These are phyloP conservation scores for Saccharomycodes ludwigii DNA, from an alignment of 805 yeast genomes.

Conservation along the genomic window DNA sequence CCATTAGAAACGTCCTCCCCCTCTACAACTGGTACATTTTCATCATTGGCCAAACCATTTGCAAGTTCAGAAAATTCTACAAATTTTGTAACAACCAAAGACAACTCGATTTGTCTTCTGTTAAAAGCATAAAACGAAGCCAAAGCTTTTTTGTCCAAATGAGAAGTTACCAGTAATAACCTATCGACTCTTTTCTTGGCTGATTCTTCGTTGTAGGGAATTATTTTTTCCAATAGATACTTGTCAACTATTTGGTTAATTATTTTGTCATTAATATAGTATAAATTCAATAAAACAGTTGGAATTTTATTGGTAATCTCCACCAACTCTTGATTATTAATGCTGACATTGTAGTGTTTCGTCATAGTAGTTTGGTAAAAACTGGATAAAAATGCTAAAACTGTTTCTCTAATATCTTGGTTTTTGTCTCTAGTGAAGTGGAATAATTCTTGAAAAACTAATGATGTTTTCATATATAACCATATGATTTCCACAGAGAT, in stretches of 20 bases:
- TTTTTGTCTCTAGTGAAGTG: slow-evolving; percentile 65
- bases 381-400: slow-evolving; percentile 41
- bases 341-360: slow-evolving; percentile 11
- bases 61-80: slow-evolving; percentile 34
- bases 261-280: slow-evolving; percentile 59
- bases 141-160: slow-evolving; percentile 44
- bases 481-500: slow-evolving; percentile 37
- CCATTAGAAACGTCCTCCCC: slow-evolving; percentile 22
- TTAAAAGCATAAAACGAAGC: slow-evolving; percentile 58
- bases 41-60: slow-evolving; percentile 22
- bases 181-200: slow-evolving; percentile 38
- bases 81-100: slow-evolving; percentile 38
- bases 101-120: slow-evolving; percentile 51
- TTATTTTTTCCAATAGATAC: slow-evolving; percentile 42
- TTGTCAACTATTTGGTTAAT: slow-evolving; percentile 58
- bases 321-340: slow-evolving; percentile 16
- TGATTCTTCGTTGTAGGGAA: slow-evolving; percentile 39
- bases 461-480: slow-evolving; percentile 31
- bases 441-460: slow-evolving; percentile 40
- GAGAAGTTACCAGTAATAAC: slow-evolving; percentile 34
- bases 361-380: slow-evolving; percentile 39
- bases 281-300: slow-evolving; percentile 45
- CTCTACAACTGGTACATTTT: slow-evolving; percentile 14
- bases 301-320: slow-evolving; percentile 39
- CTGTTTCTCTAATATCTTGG: slow-evolving; percentile 46